Percentiles rank a stretch among this genome's conserved stretches.
These are phyloP conservation scores for Ilex asprella DNA, from an alignment of 257 asterid species.

Conservation along the genomic window DNA sequence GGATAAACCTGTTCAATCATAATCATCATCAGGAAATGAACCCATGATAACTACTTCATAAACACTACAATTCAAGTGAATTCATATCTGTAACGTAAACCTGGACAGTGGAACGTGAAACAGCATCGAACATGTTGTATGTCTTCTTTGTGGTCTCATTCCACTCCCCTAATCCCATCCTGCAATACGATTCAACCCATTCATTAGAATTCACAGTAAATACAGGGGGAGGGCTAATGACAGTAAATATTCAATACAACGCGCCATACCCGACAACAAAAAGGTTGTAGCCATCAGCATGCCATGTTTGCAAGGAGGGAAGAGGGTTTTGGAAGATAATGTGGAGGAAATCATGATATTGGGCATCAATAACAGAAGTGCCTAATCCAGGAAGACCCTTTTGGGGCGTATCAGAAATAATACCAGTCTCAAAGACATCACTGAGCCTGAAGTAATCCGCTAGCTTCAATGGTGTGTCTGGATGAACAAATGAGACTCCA, in stretches of 20 bases:
- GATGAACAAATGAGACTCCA: constrained; percentile 21
- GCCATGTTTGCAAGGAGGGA: constrained; percentile 21
- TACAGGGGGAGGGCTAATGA: too few relatives aligned
- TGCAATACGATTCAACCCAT: too few relatives aligned
- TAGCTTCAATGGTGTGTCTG: constrained; percentile 26
- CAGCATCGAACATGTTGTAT: constrained; percentile 30
- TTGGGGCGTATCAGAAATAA: constrained; percentile 8
- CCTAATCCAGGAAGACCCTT: constrained; percentile 1
- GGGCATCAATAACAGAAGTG: constrained; percentile 20
- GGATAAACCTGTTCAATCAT: constrained; percentile 26
- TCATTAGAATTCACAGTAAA: too few relatives aligned
- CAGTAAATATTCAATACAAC: too few relatives aligned
- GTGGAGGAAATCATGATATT: constrained; percentile 20
- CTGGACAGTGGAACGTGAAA: constrained; percentile 33
- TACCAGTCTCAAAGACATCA: constrained; percentile 11
- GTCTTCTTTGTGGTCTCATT: constrained; percentile 6
- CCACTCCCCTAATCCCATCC: too few relatives aligned
- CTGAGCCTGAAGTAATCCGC: constrained; percentile 23
- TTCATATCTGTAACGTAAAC: constrained; percentile 1
- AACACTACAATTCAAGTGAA: not conserved
- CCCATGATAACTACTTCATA: not conserved
- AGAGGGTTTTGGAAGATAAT: constrained; percentile 25
- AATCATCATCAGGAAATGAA: not conserved
- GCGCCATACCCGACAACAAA: constrained; percentile 29
- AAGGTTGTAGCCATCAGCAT: constrained; percentile 27